A percentile compares a stretch with the other conserved stretches of the same genome.
phyloP scores from a whole-genome alignment of 2,329 filamentous ascomycete genomes.

The Aspergillus aculeatus region DNA sequence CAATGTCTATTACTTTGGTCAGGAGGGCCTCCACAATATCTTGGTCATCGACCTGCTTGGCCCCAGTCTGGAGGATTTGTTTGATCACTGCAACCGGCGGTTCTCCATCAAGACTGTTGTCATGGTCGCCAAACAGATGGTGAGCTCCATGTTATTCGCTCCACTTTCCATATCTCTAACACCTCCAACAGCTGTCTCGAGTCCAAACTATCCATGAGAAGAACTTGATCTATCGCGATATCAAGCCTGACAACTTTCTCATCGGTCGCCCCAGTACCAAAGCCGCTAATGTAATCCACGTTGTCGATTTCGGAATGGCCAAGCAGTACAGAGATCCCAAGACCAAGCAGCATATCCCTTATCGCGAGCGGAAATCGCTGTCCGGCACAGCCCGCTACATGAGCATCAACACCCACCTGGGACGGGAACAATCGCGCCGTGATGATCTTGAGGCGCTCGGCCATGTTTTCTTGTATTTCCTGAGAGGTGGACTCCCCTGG shows the following conservation, averaged over 20 bases:
- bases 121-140: conserved; percentile 99
- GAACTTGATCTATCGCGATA: conserved; percentile 98
- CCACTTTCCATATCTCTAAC: conserved; percentile 26
- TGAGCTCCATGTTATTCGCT: conserved; percentile 40
- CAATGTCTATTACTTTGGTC: conserved; percentile 99
- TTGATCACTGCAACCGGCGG: conserved; percentile 92
- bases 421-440: conserved; percentile 90
- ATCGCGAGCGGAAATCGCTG: conserved; percentile 92
- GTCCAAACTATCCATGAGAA: conserved; percentile 97
- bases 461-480: conserved; percentile 70
- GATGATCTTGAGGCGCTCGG: conserved; percentile 88
- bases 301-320: conserved; percentile 99
- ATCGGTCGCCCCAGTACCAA: conserved; percentile 91
- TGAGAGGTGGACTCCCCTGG: conserved; percentile 65
- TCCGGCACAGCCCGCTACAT: conserved; percentile 97
- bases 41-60: conserved; percentile 95
- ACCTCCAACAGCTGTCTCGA: conserved; percentile 66
- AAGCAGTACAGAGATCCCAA: conserved; percentile 99
- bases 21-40: conserved; percentile 98
- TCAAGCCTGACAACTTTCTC: conserved; percentile 99
- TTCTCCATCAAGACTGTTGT: conserved; percentile 98
- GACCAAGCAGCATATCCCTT: conserved; percentile 98
- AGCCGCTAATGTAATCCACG: conserved; percentile 95
- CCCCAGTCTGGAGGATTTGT: conserved; percentile 91
- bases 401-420: conserved; percentile 99